These are phyloP conservation scores for Hemisphaericaspora nanyangensis DNA, from an alignment of 805 yeast genomes.

Conservation along the genomic window DNA sequence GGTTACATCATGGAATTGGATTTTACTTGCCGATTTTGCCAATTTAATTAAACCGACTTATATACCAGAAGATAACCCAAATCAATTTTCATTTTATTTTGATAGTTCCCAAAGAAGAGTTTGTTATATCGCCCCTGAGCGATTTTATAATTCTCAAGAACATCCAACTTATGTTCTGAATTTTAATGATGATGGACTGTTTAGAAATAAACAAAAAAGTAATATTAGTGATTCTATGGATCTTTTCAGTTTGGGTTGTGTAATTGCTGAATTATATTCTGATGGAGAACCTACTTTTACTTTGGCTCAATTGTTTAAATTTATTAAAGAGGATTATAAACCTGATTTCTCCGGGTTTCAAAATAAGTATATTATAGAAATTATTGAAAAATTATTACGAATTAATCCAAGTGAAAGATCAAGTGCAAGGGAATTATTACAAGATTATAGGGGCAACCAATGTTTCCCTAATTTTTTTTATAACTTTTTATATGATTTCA, in stretches of 20 bases:
- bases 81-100: constrained; percentile 85
- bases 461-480: constrained; percentile 70
- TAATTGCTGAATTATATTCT: constrained; percentile 79
- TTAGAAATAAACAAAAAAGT: constrained; percentile 16
- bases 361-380: constrained; percentile 45
- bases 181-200: constrained; percentile 20
- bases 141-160: constrained; percentile 50
- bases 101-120: constrained; percentile 84
- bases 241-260: constrained; percentile 79
- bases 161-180: constrained; percentile 13
- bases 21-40: constrained; percentile 77
- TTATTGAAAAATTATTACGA: constrained; percentile 62
- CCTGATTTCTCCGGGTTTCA: constrained; percentile 61
- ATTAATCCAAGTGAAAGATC: constrained; percentile 60
- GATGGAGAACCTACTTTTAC: constrained; percentile 89
- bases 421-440: constrained; percentile 51
- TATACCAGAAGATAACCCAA: constrained; percentile 90
- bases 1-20: constrained; percentile 88
- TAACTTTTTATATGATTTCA: constrained; percentile 64
- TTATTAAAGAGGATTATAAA: constrained; percentile 60
- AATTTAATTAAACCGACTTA: constrained; percentile 71
- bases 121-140: constrained; percentile 93
- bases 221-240: constrained; percentile 66
- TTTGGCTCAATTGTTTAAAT: constrained; percentile 81
- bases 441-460: constrained; percentile 41